These are phyloP conservation scores for Termitomyces sp. DNA, from an alignment of 768 basidiomycete genomes.

Conservation along the genomic window DNA sequence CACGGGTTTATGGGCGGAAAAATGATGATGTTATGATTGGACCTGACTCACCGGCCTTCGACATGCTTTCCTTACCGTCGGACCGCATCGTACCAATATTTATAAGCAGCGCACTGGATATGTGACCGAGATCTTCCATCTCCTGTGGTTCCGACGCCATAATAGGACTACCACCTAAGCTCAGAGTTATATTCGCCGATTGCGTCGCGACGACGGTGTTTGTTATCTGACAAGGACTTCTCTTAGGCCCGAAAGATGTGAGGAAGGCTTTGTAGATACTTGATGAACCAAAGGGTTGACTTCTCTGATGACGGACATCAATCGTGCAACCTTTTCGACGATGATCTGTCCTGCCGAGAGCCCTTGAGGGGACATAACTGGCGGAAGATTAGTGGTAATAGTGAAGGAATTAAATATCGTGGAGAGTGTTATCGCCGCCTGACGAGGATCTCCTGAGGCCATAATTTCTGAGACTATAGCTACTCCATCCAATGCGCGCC, in stretches of 20 bases:
- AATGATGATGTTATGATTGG: neutral
- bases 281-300: conserved; percentile 79
- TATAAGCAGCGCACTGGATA: conserved; percentile 69
- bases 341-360: conserved; percentile 27
- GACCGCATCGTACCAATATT: conserved; percentile 80
- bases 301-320: conserved; percentile 51
- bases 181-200: conserved; percentile 87
- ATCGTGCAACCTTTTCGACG: conserved; percentile 37
- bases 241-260: neutral
- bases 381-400: conserved; percentile 28
- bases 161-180: conserved; percentile 86
- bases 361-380: neutral
- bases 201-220: conserved; percentile 87
- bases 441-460: conserved; percentile 52
- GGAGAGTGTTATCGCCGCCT: conserved; percentile 45
- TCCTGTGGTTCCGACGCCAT: conserved; percentile 88
- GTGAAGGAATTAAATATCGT: conserved; percentile 44
- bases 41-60: conserved; percentile 54
- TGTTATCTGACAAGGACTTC: conserved; percentile 60
- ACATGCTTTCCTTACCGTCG: conserved; percentile 67
- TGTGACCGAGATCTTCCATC: conserved; percentile 71
- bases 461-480: conserved; percentile 90
- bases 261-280: conserved; percentile 30
- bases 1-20: neutral
- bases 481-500: conserved; percentile 69